Evolutionary conservation across 768 basidiomycete genomes (phyloP).

Genomic region (Agaricus blazei): DNA sequence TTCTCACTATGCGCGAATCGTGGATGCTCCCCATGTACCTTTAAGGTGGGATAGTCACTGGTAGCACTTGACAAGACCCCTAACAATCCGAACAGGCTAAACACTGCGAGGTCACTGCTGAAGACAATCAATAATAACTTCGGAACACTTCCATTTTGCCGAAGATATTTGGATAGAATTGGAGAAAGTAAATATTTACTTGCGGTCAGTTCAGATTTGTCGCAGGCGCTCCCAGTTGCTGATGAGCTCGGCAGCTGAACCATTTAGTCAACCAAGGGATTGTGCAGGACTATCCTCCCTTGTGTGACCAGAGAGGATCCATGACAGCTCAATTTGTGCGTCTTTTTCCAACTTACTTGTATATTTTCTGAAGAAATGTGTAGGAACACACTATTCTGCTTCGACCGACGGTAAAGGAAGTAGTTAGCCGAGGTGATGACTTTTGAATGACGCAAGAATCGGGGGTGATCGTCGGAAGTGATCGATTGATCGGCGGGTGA

Average conservation of each 20-base stretch:
- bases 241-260: slow-evolving; percentile 56
- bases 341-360: slow-evolving; percentile 12
- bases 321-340: slow-evolving; percentile 94
- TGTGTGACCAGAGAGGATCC: slow-evolving; percentile 76
- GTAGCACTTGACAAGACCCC: neutral
- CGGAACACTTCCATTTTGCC: slow-evolving; percentile 92
- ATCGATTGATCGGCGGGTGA: slow-evolving; percentile 5
- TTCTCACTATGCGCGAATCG: slow-evolving; percentile 84
- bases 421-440: slow-evolving; percentile 81
- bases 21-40: slow-evolving; percentile 66
- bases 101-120: slow-evolving; percentile 79
- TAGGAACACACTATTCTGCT: slow-evolving; percentile 85
- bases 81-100: slow-evolving; percentile 43
- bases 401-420: slow-evolving; percentile 80
- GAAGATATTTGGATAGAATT: slow-evolving; percentile 87
- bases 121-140: slow-evolving; percentile 89
- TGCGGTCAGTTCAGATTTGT: slow-evolving; percentile 46
- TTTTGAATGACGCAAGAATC: slow-evolving; percentile 39
- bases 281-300: slow-evolving; percentile 89
- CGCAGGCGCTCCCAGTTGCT: neutral
- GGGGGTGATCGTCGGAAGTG: slow-evolving; percentile 8
- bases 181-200: slow-evolving; percentile 93
- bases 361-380: neutral
- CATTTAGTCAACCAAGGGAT: slow-evolving; percentile 85
- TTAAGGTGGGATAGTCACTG: slow-evolving; percentile 51